A percentile compares a stretch with the other conserved stretches of the same genome.
phyloP scores from a whole-genome alignment of 2,329 filamentous ascomycete genomes.

The Cladophialophora exuberans region DNA sequence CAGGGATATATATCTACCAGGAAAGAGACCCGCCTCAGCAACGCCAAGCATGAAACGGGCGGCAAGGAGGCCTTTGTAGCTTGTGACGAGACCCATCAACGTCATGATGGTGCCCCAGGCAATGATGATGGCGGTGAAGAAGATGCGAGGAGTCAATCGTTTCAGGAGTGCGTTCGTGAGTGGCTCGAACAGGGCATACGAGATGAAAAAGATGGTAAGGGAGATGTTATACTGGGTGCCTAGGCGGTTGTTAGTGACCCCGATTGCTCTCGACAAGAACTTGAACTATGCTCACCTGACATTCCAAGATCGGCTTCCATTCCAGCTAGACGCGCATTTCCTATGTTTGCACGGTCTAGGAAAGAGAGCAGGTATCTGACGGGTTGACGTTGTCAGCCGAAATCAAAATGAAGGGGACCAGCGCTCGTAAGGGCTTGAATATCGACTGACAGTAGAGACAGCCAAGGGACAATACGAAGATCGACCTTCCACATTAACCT shows the following conservation, averaged over 20 bases:
- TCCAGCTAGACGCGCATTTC: constrained; percentile 40
- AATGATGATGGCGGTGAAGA: constrained; percentile 78
- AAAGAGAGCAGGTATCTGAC: constrained; percentile 41
- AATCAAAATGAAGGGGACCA: too few species aligned
- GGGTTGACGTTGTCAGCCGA: too few species aligned
- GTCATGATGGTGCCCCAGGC: constrained; percentile 54
- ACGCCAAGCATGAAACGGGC: constrained; percentile 54
- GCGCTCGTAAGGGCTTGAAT: too few species aligned
- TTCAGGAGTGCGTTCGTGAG: constrained; percentile 82
- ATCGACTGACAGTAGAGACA: constrained; percentile 27
- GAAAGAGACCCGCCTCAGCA: constrained; percentile 56
- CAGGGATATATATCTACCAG: constrained; percentile 38
- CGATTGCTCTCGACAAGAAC: too few species aligned
- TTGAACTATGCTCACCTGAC: constrained; percentile 23
- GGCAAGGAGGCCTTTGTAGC: constrained; percentile 48
- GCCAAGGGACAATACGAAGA: constrained; percentile 28
- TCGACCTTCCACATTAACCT: constrained; percentile 41
- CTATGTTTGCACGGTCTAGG: constrained; percentile 41
- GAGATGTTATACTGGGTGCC: constrained; percentile 47
- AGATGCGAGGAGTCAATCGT: constrained; percentile 72
- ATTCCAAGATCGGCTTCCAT: constrained; percentile 36
- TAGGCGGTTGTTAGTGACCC: too few species aligned
- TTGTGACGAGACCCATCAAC: constrained; percentile 36
- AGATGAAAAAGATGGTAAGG: constrained; percentile 72
- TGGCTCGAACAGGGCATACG: constrained; percentile 75